phyloP scores from a whole-genome alignment of 106 monocot species.

The Allium sativum region DNA sequence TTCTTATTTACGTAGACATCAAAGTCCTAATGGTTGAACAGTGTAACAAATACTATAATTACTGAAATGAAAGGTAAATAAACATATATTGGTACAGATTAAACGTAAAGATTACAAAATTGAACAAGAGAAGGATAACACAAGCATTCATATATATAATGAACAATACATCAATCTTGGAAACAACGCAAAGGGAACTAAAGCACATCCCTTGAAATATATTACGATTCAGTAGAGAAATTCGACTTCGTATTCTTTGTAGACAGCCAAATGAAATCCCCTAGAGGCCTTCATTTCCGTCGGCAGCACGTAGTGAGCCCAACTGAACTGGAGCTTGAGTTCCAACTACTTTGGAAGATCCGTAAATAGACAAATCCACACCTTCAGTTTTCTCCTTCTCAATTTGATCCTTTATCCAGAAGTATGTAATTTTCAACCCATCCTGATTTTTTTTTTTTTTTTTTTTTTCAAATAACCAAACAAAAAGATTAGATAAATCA shows the following conservation, averaged over 20 bases:
- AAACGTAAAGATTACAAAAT: too few relatives aligned
- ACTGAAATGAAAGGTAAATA: too few relatives aligned
- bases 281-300: constrained; percentile 67
- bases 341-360: constrained; percentile 80
- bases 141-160: too few relatives aligned
- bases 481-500: too few relatives aligned
- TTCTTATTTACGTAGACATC: too few relatives aligned
- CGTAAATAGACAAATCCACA: constrained; percentile 52
- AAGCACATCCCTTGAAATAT: background rate
- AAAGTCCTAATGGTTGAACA: too few relatives aligned
- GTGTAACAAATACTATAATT: too few relatives aligned
- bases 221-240: background rate
- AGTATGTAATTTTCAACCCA: constrained; percentile 86
- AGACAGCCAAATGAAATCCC: background rate
- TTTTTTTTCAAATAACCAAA: too few relatives aligned
- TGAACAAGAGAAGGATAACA: too few relatives aligned
- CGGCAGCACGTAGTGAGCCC: constrained; percentile 90
- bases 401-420: constrained; percentile 93
- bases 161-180: too few relatives aligned
- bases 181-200: too few relatives aligned
- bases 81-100: too few relatives aligned
- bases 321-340: constrained; percentile 94
- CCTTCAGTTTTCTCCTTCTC: constrained; percentile 76
- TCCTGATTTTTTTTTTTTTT: constrained; percentile 42
- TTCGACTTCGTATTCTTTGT: background rate